Evolutionary conservation across 2,329 filamentous ascomycete species (phyloP), one percentile per base, ranked within the genome.

Genomic region (Aurifilum marmelostoma): DNA sequence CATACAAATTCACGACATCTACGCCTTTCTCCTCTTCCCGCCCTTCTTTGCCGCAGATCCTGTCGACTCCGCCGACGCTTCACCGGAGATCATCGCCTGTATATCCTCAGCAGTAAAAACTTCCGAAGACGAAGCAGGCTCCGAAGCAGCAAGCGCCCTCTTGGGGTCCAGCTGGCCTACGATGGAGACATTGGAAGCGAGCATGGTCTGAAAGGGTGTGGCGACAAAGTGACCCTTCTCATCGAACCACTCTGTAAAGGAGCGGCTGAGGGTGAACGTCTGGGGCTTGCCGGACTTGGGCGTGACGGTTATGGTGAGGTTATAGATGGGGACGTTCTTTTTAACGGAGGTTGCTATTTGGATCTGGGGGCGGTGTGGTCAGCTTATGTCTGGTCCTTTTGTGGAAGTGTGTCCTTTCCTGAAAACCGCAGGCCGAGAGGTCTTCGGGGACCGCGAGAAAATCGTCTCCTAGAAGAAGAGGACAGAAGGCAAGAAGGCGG

Each of bases 271-370:
- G 72, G 88, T 83, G 70, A 88, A 76, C 24, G 81, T 82, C 71
- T 84, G 76, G 54, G 78, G 73, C 65, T 78, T 77, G 70, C 77
- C 78, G 50, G 77, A 75, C 69, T 72, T 74, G 52, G 72, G 66
- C 47, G 82, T 83, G 67, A 88, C 80, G 61, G 83, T 85, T 65
- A 97, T 84, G 58, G 86, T 88, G 70, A 97, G 82, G 76, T 92
- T 87, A 83, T 99, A 99, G 59, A 89, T 86, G 0, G 94, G 93
- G 52, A 90, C 87, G 80, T 94, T 88, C 79, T 97, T 97, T 76
- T 91, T 90, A 0, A 88, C 89, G 1, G 86, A 87, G 52, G 90
- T 92, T 1, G 87, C 84, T 73, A 98, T 89, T 21, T 87, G 87
- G 76, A 97, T 86, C 91, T 96, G 72, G 41, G 6, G 2, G 21